Percentiles rank a stretch among this genome's conserved stretches.
Evolutionary conservation across 306 rosid genomes (phyloP).

Genomic region (Luffa acutangula): DNA sequence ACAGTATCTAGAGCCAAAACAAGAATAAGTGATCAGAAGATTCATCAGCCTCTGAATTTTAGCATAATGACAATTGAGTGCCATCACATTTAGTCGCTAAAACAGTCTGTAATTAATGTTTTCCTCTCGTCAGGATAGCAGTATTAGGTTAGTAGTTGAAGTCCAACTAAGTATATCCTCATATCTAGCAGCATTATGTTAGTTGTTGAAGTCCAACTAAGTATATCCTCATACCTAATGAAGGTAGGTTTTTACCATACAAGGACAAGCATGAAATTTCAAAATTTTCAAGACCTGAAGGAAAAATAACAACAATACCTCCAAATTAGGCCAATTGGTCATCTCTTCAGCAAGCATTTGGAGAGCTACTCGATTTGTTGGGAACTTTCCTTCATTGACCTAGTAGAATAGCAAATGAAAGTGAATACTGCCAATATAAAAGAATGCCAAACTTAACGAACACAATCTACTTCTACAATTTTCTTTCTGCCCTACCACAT

Average conservation of each 20-base stretch:
- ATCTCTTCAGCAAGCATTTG: conserved; percentile 80
- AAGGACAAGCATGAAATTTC: neutral
- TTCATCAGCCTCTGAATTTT: neutral
- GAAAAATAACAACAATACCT: conserved; percentile 37
- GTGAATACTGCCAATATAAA: neutral
- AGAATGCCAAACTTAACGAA: neutral
- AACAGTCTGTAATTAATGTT: neutral
- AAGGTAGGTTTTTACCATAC: neutral
- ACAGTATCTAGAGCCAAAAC: neutral
- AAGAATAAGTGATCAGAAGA: neutral
- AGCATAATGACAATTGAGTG: neutral
- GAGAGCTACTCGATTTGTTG: conserved; percentile 52
- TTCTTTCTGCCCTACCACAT: neutral
- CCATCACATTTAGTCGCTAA: neutral
- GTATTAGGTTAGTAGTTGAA: neutral
- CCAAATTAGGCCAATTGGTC: conserved; percentile 81
- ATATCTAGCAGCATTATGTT: neutral
- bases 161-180: neutral
- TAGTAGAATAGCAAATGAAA: conserved; percentile 18
- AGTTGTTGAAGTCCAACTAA: neutral
- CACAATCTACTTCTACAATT: neutral
- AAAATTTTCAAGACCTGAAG: neutral
- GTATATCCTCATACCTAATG: neutral
- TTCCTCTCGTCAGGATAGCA: neutral
- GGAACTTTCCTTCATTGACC: conserved; percentile 85